Evolutionary conservation across 208 protist species (phyloP), one percentile per base, ranked within the genome.

Genomic region (Leishmania aethiopica): DNA sequence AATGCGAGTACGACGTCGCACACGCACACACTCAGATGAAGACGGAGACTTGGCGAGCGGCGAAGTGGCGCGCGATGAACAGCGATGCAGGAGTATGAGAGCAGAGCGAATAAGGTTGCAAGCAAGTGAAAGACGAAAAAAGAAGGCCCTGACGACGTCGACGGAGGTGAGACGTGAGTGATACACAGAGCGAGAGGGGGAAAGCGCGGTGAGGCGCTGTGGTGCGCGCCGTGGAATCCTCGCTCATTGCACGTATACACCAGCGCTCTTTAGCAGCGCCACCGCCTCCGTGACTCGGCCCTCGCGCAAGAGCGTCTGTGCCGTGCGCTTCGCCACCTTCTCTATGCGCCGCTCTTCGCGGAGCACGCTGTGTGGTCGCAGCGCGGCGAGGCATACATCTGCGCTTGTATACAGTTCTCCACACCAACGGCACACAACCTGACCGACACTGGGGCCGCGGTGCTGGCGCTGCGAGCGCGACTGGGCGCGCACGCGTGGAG

Each of bases 231-330:
- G 22, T 32, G 7, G 69, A 11, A 42, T 2, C 69, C 42, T 35
- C 42, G 28, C 40, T 78, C 59, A 86, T 22, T 45, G 73, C 37
- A 70, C 77, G 53, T 70, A 86, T 59, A 86, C 15, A 4, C 82
- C 82, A 28, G 70, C 60, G 42, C 76, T 35, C 73, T 75, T 59
- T 53, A 95, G 82, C 37, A 89, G 74, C 53, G 60, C 42, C 55
- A 93, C 81, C 1, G 90, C 91, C 74, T 95, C 88, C 64, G 78
- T 32, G 2, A 95, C 70, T 37, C 77, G 84, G 32, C 88, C 90
- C 32, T 74, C 84, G 3, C 82, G 77, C 71, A 93, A 80, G 45
- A 93, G 81, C 42, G n/a, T 49, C 75, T 92, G 88, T 40, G 88
- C 90, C 45, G 49, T 73, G 55, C 90, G 90, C 78, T 93, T 93